These are phyloP conservation scores for Leishmania turanica DNA, from an alignment of 208 protist species.

Conservation along the genomic window DNA sequence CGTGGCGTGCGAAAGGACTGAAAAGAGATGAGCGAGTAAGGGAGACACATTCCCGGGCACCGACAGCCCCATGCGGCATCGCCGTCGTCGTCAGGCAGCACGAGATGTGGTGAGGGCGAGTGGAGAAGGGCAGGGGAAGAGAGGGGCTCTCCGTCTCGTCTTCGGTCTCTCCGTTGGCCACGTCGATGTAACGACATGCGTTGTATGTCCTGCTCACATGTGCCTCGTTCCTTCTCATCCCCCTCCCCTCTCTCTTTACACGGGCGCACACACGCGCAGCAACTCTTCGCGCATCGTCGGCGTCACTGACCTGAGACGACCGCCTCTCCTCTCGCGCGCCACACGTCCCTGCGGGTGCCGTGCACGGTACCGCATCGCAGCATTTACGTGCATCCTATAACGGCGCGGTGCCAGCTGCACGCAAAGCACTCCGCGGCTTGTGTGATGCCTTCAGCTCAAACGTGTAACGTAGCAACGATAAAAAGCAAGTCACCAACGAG, in stretches of 20 bases:
- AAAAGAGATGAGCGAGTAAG: neutral
- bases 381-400: too few species aligned
- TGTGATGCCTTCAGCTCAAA: neutral
- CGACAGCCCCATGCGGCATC: neutral
- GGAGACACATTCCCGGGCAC: neutral
- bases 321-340: neutral
- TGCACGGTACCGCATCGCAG: neutral
- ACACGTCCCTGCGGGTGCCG: neutral
- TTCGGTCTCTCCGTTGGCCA: neutral
- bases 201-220: neutral
- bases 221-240: neutral
- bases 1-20: neutral
- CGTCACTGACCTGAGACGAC: neutral
- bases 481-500: neutral
- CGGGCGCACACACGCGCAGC: neutral
- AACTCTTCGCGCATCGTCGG: neutral
- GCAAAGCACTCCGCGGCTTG: neutral
- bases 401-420: neutral
- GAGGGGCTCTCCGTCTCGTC: neutral
- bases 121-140: neutral
- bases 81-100: neutral
- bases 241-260: neutral
- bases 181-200: neutral
- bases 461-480: neutral
- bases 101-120: neutral